Evolutionary conservation across 352 stramenopile genomes (phyloP), one percentile per base, ranked within the genome.

Genomic region (Phytopythium mirpurense): DNA sequence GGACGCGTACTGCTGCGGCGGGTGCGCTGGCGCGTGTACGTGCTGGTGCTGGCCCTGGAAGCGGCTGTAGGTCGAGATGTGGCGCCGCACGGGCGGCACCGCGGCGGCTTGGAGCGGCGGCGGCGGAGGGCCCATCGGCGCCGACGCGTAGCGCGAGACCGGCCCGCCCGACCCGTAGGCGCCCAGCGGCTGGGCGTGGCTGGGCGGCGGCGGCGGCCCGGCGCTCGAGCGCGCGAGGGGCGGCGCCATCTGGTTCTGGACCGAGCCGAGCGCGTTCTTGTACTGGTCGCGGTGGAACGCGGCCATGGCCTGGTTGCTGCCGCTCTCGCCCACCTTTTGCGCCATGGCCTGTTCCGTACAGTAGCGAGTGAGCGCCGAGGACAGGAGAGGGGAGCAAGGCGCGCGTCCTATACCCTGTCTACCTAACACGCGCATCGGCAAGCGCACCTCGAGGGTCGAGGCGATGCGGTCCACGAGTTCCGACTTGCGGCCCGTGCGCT

Each of bases 391-490:
- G 6, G 6, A 11, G 2, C 14, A n/a, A n/a, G n/a, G n/a, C n/a
- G n/a, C n/a, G n/a, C n/a, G n/a, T n/a, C n/a, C n/a, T n/a, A n/a
- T n/a, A n/a, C n/a, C n/a, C n/a, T n/a, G n/a, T n/a, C n/a, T n/a
- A n/a, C n/a, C n/a, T n/a, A n/a, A n/a, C n/a, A n/a, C n/a, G 18
- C 36, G 18, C 36, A 45, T 29, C 45, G 4, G 14, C n/a, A 21
- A 6, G 54, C 50, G 14, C 26, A 90, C 79, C 77, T 89, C 74
- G 8, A 90, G 44, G 35, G 84, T 69, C 2, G 51, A 32, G 11
- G 73, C 72, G 52, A 93, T 88, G 62, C 83, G 79, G 38, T 90
- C 78, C 29, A 91, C 77, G 42, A 93, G 72, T 52, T 93, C 83
- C 40, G 70, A 73, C 59, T 93, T 93, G 58, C 75, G 78, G 16